Evolutionary conservation across 345 rosid genomes (phyloP), one percentile per base, ranked within the genome.

Genomic region (Boechera stricta): DNA sequence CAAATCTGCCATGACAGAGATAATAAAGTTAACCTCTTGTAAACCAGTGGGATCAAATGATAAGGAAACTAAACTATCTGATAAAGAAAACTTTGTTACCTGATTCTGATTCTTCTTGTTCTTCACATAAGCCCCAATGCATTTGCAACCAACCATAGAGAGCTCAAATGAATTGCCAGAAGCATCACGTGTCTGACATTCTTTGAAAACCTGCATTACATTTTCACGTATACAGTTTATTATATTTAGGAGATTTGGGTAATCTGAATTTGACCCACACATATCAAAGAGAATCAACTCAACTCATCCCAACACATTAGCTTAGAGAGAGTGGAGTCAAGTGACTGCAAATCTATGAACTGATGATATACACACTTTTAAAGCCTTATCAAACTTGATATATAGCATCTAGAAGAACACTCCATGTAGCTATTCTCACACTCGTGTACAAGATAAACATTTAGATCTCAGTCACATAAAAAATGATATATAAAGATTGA

Each of bases 71-170:
- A 53, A 5, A 70, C 29, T 42, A 51, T 59, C 45, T 77, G 51
- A 45, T 35, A 38, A 13, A 38, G 13, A 38, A 28, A 8, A 1
- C 0, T 12, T 10, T 12, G 52, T 86, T 82, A 77, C 99, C 99
- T 92, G 97, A 82, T 93, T 95, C 63, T 90, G 98, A 79, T 91
- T 88, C 87, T 88, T 95, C 82, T 95, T 91, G 87, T 80, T 88
- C 82, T 85, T 86, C 74, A 91, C 99, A 76, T 92, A 95, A 70
- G 99, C 99, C 71, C 98, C 94, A 75, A 92, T 95, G 84, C 98
- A 91, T 80, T 89, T 91, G 94, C 86, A 88, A 41, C 94, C 69
- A 76, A 87, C 69, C 74, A 92, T 85, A 53, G 96, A 85, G 51
- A 92, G 97, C 74, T 96, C 94, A 75, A 41, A 93, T 33, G 86